Conservation (phyloP, 2,329 filamentous ascomycete species). For the Cladophialophora yegresii region DNA sequence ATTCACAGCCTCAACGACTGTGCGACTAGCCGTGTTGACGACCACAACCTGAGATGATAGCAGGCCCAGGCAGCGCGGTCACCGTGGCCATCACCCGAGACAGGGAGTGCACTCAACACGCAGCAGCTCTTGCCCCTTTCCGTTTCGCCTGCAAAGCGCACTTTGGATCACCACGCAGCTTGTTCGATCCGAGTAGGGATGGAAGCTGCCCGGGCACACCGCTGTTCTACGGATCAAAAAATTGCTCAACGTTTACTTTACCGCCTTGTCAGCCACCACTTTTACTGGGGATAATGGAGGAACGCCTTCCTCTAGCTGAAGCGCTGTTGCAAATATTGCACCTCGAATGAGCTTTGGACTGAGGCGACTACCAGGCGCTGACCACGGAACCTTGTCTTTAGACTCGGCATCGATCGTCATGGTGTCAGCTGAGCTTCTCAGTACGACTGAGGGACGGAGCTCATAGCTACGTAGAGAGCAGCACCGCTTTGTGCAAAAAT, state of each 20-base stretch:
- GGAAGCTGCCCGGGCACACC: background rate
- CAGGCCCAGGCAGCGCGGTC: background rate
- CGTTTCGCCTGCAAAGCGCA: background rate
- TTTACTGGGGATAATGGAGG: background rate
- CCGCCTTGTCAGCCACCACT: background rate
- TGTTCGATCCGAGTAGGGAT: background rate
- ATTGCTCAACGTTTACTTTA: background rate
- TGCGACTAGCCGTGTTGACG: background rate
- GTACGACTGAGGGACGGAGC: background rate
- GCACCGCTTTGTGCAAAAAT: background rate
- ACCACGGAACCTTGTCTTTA: background rate
- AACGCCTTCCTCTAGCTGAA: background rate
- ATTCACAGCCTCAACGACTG: background rate
- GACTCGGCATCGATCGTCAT: background rate
- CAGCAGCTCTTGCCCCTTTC: background rate
- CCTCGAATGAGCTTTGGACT: background rate
- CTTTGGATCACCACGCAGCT: background rate
- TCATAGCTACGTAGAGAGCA: background rate
- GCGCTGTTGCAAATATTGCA: background rate
- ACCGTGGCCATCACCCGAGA: background rate
- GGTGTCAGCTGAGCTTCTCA: background rate
- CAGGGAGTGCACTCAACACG: background rate
- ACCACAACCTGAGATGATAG: background rate
- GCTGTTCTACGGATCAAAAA: background rate
- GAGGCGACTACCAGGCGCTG: background rate